phyloP scores from a whole-genome alignment of 192 early-diverging fungal species.

The Backusella morwellensis region DNA sequence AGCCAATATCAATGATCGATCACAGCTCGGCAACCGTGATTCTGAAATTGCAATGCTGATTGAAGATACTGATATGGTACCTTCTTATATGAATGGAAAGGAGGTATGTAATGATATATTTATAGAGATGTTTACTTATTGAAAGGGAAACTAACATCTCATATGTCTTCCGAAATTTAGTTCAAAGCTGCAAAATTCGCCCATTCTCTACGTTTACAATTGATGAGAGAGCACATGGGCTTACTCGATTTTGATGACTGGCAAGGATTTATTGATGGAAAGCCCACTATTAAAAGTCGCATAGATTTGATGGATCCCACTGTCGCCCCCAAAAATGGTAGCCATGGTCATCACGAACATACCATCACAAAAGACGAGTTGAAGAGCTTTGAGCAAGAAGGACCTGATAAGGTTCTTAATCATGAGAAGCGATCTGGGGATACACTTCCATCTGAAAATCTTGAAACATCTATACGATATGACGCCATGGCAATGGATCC shows the following conservation, averaged over 20 bases:
- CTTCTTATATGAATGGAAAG: slow-evolving; percentile 67
- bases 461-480: neutral
- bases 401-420: slow-evolving; percentile 34
- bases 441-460: neutral
- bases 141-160: neutral
- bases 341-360: neutral
- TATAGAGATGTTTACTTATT: neutral
- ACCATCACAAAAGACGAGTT: slow-evolving; percentile 20
- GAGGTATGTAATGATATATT: slow-evolving; percentile 16
- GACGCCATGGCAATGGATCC: slow-evolving; percentile 63
- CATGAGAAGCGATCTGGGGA: neutral
- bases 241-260: slow-evolving; percentile 49
- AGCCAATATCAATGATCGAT: slow-evolving; percentile 16
- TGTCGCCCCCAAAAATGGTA: neutral
- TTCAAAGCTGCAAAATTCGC: slow-evolving; percentile 73
- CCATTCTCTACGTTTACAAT: slow-evolving; percentile 63
- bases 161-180: neutral
- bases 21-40: slow-evolving; percentile 8
- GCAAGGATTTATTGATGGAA: slow-evolving; percentile 1
- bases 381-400: slow-evolving; percentile 27
- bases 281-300: slow-evolving; percentile 8
- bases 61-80: slow-evolving; percentile 69
- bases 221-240: slow-evolving; percentile 85
- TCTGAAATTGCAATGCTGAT: slow-evolving; percentile 59
- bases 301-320: neutral